Base-by-base conservation (phyloP, 345 rosid genomes). In the Salix udensis region DNA sequence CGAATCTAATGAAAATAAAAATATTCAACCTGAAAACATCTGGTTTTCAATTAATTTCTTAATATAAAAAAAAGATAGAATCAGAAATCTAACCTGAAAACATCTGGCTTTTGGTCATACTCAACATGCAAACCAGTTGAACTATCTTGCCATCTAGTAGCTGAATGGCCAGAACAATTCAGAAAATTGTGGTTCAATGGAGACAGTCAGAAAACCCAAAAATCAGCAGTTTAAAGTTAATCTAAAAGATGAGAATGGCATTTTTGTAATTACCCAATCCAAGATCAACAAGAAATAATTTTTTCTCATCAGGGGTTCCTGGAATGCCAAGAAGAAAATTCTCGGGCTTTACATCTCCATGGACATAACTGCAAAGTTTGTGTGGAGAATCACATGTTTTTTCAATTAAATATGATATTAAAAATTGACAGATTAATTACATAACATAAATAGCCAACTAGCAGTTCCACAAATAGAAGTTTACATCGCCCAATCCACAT, bases 61-160 rank as follows among this genome's bases (percentile, higher is more conserved):
- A 42, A 42, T 18, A 26, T 9, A 44, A 72, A 58, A n/a, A 37
- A 58, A 2, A n/a, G 23, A 68, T 24, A 37, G 40, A 60, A 62
- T 36, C 64, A 78, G 52, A 15, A 15, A 28, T 62, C 37, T 13
- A 50, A 91, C 97, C 98, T 91, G 82, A 95, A 95, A 60, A 95
- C 94, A 80, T 95, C 98, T 37, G 98, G 94, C 84, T 92, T 89
- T 85, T 95, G 98, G 81, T 95, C 97, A 82, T 95, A 95, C 23
- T 90, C 97, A 72, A 95, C 97, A 84, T 95, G 98, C 46, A 72
- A 88, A 72, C 97, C 96, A 31, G 93, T 88, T 74, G 92, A 85
- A 12, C 86, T 71, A 80, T 95, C 96, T 79, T 84, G 88, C 98
- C 98, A 95, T 82, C 88, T 88, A 58, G 98, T 89, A n/a, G 98